A percentile compares a stretch with the other conserved stretches of the same genome.
Evolutionary conservation across 306 rosid species (phyloP).

Genomic region (Nissolia schottii): DNA sequence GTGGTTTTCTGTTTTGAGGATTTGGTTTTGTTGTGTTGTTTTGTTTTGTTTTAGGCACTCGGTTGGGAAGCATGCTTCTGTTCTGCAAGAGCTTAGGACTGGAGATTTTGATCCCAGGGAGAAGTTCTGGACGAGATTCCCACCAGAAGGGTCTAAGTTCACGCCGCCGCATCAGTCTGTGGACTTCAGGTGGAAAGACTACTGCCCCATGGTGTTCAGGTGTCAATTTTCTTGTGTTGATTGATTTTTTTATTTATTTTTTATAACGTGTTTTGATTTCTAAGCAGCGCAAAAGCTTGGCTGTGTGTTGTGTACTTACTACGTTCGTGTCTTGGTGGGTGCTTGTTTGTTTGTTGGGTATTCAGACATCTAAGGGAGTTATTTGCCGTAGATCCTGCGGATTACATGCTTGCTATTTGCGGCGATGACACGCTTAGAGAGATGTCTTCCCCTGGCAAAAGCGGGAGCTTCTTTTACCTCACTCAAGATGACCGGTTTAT

Average conservation of each 20-base stretch:
- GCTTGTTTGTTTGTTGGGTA: constrained; percentile 26
- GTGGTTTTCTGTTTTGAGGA: not conserved
- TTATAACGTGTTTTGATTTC: not conserved
- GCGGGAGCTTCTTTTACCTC: constrained; percentile 55
- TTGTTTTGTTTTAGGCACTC: constrained; percentile 25
- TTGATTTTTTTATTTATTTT: not conserved
- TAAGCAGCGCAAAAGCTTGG: not conserved
- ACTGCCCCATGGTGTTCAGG: constrained; percentile 56
- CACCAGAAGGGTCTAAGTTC: constrained; percentile 50
- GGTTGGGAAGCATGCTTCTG: constrained; percentile 47
- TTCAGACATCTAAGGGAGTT: constrained; percentile 51
- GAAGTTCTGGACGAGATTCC: constrained; percentile 55
- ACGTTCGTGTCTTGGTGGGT: constrained; percentile 19
- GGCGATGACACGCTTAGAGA: constrained; percentile 46
- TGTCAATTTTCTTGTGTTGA: not conserved
- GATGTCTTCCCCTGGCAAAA: constrained; percentile 59
- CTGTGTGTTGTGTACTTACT: constrained; percentile 3
- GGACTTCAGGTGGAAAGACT: constrained; percentile 54
- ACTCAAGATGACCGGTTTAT: constrained; percentile 50
- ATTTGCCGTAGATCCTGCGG: constrained; percentile 51
- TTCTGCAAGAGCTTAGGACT: constrained; percentile 27
- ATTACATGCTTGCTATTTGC: constrained; percentile 56
- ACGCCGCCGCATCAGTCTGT: constrained; percentile 48
- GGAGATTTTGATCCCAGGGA: constrained; percentile 53
- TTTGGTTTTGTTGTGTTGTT: not conserved